phyloP scores from a whole-genome alignment of 2,329 filamentous ascomycete genomes.

The Ceratocystis harringtonii region DNA sequence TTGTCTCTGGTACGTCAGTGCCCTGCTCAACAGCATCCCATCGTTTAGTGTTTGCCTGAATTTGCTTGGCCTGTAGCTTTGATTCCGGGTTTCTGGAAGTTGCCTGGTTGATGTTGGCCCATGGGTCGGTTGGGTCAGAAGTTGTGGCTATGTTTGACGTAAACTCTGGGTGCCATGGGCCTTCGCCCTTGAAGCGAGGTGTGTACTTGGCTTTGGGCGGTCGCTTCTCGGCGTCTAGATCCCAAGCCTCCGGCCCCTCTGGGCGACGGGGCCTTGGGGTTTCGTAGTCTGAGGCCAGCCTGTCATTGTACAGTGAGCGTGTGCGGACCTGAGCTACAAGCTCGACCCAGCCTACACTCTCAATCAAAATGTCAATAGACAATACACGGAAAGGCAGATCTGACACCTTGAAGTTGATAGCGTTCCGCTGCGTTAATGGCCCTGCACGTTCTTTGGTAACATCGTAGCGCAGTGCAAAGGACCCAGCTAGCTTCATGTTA shows the following conservation, averaged over 20 bases:
- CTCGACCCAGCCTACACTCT: slow-evolving; percentile 90
- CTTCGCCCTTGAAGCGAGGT: slow-evolving; percentile 7
- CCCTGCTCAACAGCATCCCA: slow-evolving; percentile 17
- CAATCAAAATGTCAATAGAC: slow-evolving; percentile 71
- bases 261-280: slow-evolving; percentile 4
- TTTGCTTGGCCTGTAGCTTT: slow-evolving; percentile 10
- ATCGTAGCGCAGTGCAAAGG: slow-evolving; percentile 61
- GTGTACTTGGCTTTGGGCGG: slow-evolving; percentile 15
- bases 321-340: slow-evolving; percentile 65
- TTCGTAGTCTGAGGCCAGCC: slow-evolving; percentile 20
- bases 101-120: slow-evolving; percentile 17
- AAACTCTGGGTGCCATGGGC: slow-evolving; percentile 11
- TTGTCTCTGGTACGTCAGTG: background rate
- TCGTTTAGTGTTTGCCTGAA: slow-evolving; percentile 14
- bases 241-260: slow-evolving; percentile 12
- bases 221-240: slow-evolving; percentile 13
- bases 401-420: slow-evolving; percentile 48
- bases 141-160: background rate
- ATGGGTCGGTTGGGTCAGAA: slow-evolving; percentile 15
- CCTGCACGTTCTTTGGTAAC: slow-evolving; percentile 69
- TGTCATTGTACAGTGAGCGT: slow-evolving; percentile 29
- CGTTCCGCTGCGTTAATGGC: slow-evolving; percentile 49
- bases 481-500: slow-evolving; percentile 54
- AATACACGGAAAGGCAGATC: slow-evolving; percentile 66
- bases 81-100: slow-evolving; percentile 14